These are phyloP conservation scores for Kuraishia molischiana DNA, from an alignment of 805 yeast genomes.

Conservation along the genomic window DNA sequence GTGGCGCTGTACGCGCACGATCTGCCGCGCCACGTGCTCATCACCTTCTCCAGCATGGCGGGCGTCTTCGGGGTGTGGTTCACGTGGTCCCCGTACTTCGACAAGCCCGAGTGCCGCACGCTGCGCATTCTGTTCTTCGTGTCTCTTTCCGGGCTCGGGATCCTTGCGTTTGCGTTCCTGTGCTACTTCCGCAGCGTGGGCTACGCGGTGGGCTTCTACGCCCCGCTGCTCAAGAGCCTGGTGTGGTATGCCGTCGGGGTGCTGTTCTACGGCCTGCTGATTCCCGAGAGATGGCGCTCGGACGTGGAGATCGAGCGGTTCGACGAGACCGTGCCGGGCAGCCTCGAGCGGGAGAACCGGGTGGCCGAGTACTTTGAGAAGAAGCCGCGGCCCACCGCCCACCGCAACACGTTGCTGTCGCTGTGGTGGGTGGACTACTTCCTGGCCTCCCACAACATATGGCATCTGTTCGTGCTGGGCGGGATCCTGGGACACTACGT, in stretches of 20 bases:
- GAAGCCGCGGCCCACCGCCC: constrained; percentile 23
- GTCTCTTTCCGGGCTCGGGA: constrained; percentile 69
- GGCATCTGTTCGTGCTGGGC: constrained; percentile 87
- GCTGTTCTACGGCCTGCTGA: constrained; percentile 73
- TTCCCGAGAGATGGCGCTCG: constrained; percentile 83
- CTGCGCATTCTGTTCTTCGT: constrained; percentile 74
- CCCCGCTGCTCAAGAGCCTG: constrained; percentile 66
- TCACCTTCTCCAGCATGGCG: constrained; percentile 51
- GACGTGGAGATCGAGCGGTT: constrained; percentile 49
- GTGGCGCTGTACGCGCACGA: constrained; percentile 61
- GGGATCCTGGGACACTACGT: constrained; percentile 88
- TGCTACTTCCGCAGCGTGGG: constrained; percentile 44
- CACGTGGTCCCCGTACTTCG: constrained; percentile 92
- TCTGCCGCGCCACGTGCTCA: constrained; percentile 33
- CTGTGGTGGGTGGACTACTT: constrained; percentile 83
- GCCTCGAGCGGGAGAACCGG: constrained; percentile 14
- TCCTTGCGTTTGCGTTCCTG: constrained; percentile 49
- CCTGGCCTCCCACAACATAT: constrained; percentile 75
- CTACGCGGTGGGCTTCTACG: constrained; percentile 42
- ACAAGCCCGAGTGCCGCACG: constrained; percentile 75
- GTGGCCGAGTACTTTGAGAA: constrained; percentile 29
- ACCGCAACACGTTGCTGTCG: constrained; percentile 25
- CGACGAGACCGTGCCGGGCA: constrained; percentile 20
- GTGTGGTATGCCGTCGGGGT: constrained; percentile 77
- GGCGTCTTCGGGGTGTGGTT: constrained; percentile 67